A percentile compares a stretch with the other conserved stretches of the same genome.
Evolutionary conservation across 2,329 filamentous ascomycete species (phyloP).

Genomic region (Colletotrichum sp.): DNA sequence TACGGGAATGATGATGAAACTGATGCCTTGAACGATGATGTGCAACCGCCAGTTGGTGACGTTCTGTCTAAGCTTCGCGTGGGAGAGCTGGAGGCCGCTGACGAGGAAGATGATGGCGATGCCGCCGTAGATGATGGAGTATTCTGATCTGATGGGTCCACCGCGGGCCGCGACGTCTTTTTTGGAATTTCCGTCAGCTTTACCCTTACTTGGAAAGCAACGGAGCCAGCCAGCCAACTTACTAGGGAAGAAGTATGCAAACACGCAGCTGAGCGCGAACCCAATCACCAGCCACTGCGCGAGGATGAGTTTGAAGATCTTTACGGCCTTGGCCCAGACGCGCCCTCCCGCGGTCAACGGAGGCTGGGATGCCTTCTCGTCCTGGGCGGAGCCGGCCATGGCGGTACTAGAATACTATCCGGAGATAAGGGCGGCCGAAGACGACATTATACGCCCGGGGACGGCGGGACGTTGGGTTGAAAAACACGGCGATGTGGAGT

Average conservation of each 20-base stretch:
- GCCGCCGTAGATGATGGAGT: constrained; percentile 69
- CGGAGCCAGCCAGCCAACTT: constrained; percentile 21
- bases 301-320: constrained; percentile 38
- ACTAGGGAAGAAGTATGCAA: constrained; percentile 49
- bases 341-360: neutral
- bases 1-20: constrained; percentile 69
- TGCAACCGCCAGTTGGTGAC: constrained; percentile 71
- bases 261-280: constrained; percentile 57
- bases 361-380: neutral
- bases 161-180: constrained; percentile 52
- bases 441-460: neutral
- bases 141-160: constrained; percentile 56
- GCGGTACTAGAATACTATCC: neutral
- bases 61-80: constrained; percentile 63
- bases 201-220: neutral
- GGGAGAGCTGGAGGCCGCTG: constrained; percentile 71
- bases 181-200: neutral
- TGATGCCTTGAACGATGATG: constrained; percentile 68
- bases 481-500: neutral
- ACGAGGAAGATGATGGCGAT: constrained; percentile 74
- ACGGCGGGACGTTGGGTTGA: neutral
- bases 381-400: constrained; percentile 7
- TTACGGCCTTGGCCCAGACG: neutral
- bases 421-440: neutral
- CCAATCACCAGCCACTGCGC: constrained; percentile 70